A percentile compares a stretch with the other conserved stretches of the same genome.
These are phyloP conservation scores for Solanum tacnaense DNA, from an alignment of 257 asterid species.

Conservation along the genomic window DNA sequence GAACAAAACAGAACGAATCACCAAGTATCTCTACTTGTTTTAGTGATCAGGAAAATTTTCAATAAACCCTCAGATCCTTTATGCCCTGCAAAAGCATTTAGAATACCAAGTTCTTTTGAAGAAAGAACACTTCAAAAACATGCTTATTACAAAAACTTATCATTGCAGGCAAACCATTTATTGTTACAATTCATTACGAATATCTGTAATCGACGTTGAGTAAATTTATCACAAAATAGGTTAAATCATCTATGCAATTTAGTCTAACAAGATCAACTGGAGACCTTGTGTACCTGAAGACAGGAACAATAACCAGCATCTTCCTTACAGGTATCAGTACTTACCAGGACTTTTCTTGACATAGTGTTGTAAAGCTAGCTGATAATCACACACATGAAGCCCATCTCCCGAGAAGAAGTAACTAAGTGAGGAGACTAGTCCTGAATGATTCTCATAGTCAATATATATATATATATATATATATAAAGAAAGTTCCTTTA, in stretches of 20 bases:
- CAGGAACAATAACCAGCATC: neutral
- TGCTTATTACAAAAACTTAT: neutral
- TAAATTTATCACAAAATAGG: neutral
- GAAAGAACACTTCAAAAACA: neutral
- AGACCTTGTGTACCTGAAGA: neutral
- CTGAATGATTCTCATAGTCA: conserved; percentile 27
- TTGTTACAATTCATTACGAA: neutral
- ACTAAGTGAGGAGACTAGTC: conserved; percentile 71
- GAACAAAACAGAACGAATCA: neutral
- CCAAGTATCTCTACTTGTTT: neutral
- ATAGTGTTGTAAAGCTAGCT: conserved; percentile 54
- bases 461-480: conserved; percentile 4
- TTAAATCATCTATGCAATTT: neutral
- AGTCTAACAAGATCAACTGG: neutral
- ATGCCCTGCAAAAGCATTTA: neutral
- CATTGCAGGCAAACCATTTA: neutral
- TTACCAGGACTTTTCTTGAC: conserved; percentile 57
- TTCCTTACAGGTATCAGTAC: neutral
- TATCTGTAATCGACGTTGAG: neutral
- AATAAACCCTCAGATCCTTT: neutral
- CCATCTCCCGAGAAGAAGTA: conserved; percentile 79
- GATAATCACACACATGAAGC: conserved; percentile 53
- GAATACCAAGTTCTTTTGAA: neutral
- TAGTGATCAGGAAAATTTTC: neutral
- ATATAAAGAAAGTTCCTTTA: neutral